Evolutionary conservation across 2,329 filamentous ascomycete genomes (phyloP).

Genomic region (Diplodia corticola): DNA sequence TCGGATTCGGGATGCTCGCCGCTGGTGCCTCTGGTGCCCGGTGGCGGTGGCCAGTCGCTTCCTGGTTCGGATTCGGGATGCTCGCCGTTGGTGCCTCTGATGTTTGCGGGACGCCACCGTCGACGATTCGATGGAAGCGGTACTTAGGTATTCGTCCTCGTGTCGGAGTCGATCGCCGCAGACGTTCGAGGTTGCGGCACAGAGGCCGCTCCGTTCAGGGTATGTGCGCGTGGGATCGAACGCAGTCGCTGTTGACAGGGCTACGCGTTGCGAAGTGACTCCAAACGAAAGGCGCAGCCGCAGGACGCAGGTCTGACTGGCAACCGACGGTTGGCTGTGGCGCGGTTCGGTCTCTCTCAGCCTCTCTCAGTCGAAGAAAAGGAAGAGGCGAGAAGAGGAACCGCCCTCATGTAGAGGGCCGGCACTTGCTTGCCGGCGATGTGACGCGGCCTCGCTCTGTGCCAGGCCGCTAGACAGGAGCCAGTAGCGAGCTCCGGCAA

Average conservation of each 20-base stretch:
- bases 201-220: neutral
- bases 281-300: too few relatives aligned
- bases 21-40: neutral
- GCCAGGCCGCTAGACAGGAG: neutral
- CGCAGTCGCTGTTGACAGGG: neutral
- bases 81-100: neutral
- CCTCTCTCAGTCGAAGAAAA: too few relatives aligned
- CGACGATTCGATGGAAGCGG: neutral
- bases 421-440: neutral
- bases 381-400: neutral
- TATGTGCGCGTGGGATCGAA: neutral
- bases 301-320: too few relatives aligned
- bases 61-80: conserved; percentile 8
- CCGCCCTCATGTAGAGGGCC: neutral
- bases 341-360: too few relatives aligned
- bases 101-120: conserved; percentile 1
- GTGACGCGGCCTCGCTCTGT: conserved; percentile 12
- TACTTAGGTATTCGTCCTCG: neutral
- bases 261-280: too few relatives aligned
- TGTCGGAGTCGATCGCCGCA: conserved; percentile 12
- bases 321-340: neutral
- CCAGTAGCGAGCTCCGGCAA: neutral
- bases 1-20: conserved; percentile 12
- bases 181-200: conserved; percentile 8
- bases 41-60: neutral